phyloP scores from a whole-genome alignment of 139 green algal genomes.

The Closterium sp. region DNA sequence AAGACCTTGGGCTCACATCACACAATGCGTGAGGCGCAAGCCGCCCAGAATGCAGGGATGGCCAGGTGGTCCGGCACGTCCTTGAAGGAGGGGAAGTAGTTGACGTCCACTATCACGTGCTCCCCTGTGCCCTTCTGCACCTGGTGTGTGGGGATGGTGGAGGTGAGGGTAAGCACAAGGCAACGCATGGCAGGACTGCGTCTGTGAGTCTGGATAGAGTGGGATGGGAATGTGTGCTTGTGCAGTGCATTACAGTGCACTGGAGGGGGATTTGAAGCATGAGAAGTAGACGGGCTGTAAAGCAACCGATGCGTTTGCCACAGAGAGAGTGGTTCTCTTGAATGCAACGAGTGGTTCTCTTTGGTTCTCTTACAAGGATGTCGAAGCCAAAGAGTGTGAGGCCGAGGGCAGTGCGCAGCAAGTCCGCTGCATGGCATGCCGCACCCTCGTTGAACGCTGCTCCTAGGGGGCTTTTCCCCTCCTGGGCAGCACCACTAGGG shows the following conservation, averaged over 20 bases:
- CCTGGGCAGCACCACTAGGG: too few relatives aligned
- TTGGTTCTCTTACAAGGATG: constrained; percentile 27
- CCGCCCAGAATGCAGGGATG: constrained; percentile 31
- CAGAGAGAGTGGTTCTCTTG: too few relatives aligned
- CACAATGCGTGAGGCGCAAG: not conserved
- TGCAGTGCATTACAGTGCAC: too few relatives aligned
- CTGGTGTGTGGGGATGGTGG: not conserved
- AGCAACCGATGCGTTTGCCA: too few relatives aligned
- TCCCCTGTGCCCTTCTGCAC: constrained; percentile 20
- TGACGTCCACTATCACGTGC: constrained; percentile 46
- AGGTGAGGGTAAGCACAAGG: not conserved
- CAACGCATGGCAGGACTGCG: too few relatives aligned
- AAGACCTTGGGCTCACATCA: too few relatives aligned
- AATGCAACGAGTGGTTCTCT: too few relatives aligned
- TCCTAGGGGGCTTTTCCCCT: not conserved
- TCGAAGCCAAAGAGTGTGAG: constrained; percentile 47
- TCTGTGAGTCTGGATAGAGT: too few relatives aligned
- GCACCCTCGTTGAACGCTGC: not conserved
- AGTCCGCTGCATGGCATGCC: not conserved
- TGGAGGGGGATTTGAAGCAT: too few relatives aligned
- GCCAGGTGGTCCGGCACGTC: constrained; percentile 27
- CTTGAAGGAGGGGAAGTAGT: constrained; percentile 55
- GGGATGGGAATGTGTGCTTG: too few relatives aligned
- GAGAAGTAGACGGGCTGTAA: too few relatives aligned
- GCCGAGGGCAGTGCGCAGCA: not conserved